phyloP scores from a whole-genome alignment of 331 rosid genomes.

The Erythrophleum ivorense region DNA sequence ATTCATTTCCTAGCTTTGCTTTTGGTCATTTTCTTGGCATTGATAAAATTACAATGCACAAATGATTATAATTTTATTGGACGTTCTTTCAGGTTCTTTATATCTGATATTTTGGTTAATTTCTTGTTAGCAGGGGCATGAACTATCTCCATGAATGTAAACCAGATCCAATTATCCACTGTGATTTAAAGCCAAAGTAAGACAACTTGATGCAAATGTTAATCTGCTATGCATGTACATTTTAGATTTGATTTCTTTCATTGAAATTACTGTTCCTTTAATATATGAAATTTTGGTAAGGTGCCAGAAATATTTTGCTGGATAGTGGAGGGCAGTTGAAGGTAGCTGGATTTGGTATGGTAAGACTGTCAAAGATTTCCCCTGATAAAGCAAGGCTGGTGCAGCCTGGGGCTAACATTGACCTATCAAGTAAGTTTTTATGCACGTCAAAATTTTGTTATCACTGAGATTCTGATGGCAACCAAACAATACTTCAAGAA shows the following conservation, averaged over 20 bases:
- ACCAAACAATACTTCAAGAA: background rate
- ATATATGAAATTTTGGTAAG: conserved; percentile 87
- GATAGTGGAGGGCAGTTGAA: conserved; percentile 95
- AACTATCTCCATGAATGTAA: conserved; percentile 99
- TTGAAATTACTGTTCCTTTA: conserved; percentile 68
- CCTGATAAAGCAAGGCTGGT: conserved; percentile 70
- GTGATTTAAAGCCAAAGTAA: conserved; percentile 98
- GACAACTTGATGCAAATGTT: conserved; percentile 73
- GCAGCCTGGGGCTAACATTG: conserved; percentile 57
- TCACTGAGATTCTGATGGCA: conserved; percentile 1
- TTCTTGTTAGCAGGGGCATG: conserved; percentile 85
- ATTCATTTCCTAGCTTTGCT: conserved; percentile 28
- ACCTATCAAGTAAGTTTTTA: conserved; percentile 71
- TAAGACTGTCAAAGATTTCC: conserved; percentile 66
- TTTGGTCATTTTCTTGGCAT: conserved; percentile 32
- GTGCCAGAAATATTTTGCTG: conserved; percentile 99
- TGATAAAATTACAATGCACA: conserved; percentile 31
- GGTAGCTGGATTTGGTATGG: conserved; percentile 89
- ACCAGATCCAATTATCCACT: conserved; percentile 95
- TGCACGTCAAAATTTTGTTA: background rate
- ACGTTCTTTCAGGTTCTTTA: conserved; percentile 35
- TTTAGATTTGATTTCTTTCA: conserved; percentile 43
- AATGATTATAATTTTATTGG: conserved; percentile 29
- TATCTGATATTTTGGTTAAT: conserved; percentile 37
- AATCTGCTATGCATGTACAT: conserved; percentile 38